These are phyloP conservation scores for Hericium coralloides DNA, from an alignment of 768 basidiomycete genomes.

Conservation along the genomic window DNA sequence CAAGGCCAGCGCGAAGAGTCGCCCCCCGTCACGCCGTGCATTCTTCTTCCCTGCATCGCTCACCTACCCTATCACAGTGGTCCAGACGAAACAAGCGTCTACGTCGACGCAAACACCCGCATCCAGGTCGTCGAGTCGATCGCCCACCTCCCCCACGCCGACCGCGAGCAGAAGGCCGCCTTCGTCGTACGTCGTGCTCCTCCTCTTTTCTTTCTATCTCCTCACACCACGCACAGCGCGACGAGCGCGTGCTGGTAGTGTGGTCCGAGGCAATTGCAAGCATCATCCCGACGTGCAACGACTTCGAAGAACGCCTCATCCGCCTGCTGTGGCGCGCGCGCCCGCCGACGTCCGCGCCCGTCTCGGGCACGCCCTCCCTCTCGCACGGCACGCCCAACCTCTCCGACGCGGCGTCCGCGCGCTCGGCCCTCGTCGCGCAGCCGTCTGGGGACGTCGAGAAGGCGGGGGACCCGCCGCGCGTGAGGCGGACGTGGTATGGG, in stretches of 20 bases:
- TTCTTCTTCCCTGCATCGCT: background rate
- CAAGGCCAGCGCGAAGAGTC: background rate
- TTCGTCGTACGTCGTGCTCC: slow-evolving; percentile 52
- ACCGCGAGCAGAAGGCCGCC: slow-evolving; percentile 50
- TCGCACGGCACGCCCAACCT: slow-evolving; percentile 20
- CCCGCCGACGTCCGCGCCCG: slow-evolving; percentile 16
- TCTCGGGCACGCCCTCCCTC: slow-evolving; percentile 18
- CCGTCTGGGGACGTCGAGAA: background rate
- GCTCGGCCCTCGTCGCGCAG: slow-evolving; percentile 19
- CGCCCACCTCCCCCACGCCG: slow-evolving; percentile 55
- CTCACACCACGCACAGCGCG: slow-evolving; percentile 36
- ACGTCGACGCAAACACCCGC: slow-evolving; percentile 48
- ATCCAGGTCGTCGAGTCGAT: slow-evolving; percentile 82
- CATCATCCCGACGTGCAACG: slow-evolving; percentile 49
- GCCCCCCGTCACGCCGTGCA: background rate
- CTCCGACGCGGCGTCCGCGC: slow-evolving; percentile 28
- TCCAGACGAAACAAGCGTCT: slow-evolving; percentile 29
- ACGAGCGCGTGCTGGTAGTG: slow-evolving; percentile 77
- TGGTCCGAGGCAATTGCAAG: slow-evolving; percentile 77
- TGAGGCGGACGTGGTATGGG: slow-evolving; percentile 55
- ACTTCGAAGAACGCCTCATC: slow-evolving; percentile 52
- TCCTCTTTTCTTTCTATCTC: background rate
- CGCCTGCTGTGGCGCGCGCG: slow-evolving; percentile 43
- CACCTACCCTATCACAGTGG: slow-evolving; percentile 15
- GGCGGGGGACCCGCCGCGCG: background rate